These are phyloP conservation scores for Yamadazyma atlantica DNA, from an alignment of 1,139 yeast species.

Conservation along the genomic window DNA sequence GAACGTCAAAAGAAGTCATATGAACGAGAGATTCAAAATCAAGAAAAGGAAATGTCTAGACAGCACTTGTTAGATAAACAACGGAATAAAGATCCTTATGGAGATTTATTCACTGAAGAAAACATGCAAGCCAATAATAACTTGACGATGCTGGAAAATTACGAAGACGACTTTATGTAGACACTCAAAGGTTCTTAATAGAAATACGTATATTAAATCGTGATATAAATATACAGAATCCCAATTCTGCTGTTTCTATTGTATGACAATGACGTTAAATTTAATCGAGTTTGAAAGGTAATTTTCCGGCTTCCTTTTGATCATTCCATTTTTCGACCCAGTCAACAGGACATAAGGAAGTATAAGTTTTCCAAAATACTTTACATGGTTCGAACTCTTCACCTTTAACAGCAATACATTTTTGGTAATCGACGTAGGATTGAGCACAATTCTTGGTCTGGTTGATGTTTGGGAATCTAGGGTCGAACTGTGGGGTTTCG, in stretches of 20 bases:
- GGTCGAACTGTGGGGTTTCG: constrained; percentile 85
- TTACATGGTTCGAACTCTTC: constrained; percentile 98
- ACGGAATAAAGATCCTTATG: constrained; percentile 51
- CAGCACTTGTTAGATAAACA: constrained; percentile 26
- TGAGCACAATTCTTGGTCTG: constrained; percentile 99
- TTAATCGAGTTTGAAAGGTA: constrained; percentile 41
- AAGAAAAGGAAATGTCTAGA: constrained; percentile 23
- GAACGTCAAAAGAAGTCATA: constrained; percentile 34
- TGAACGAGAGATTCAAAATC: constrained; percentile 28
- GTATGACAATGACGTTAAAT: background rate
- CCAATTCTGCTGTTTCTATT: background rate
- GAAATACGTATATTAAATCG: constrained; percentile 1
- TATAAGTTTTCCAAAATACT: constrained; percentile 88
- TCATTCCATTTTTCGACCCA: constrained; percentile 97
- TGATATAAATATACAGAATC: background rate
- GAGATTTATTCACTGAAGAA: constrained; percentile 55
- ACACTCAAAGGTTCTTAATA: background rate
- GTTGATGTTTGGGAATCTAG: constrained; percentile 95
- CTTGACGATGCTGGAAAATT: constrained; percentile 55
- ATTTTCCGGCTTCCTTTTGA: constrained; percentile 70
- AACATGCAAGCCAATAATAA: constrained; percentile 49
- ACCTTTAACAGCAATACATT: constrained; percentile 94
- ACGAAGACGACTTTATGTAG: constrained; percentile 70
- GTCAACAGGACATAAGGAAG: constrained; percentile 86
- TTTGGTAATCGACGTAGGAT: constrained; percentile 95